Base-by-base conservation (phyloP, 148 eudicot genomes). In the Cornus suecica region DNA sequence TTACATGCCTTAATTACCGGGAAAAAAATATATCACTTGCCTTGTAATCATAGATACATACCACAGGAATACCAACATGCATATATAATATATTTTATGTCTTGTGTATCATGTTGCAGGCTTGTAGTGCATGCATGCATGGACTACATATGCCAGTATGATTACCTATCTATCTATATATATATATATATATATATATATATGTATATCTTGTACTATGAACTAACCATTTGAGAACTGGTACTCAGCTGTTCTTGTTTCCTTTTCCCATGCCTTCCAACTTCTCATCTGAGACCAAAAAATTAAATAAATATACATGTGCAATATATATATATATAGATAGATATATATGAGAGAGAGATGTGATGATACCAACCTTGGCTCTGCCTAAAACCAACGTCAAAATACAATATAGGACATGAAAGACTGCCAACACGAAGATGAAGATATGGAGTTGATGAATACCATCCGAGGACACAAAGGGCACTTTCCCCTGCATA, bases 221-320 rank as follows among this genome's bases (percentile, higher is more conserved):
- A 30, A 68, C 79, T 45, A 74, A 89, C 92, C 92, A 66, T 85
- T 80, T 68, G 87, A 76, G 76, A 76, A 87, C 58, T 89, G 88
- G 77, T 89, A 87, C 66, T 89, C 90, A 11, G 52, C 69, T 1
- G 89, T 85, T 74, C 73, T 83, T 41, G 92, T 89, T 80, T 89
- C 92, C 42, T 72, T 85, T 76, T 89, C 92, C 92, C 92, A 89
- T 32, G 72, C 51, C 82, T 83, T 87, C 92, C 92, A 89, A 25
- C 83, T 76, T 78, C 82, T 82, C 92, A 89, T 89, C 92, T 89
- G 68, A 14, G 60, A 65, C 48, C 66, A 63, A 52, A 66, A n/a
- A 20, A 6, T n/a, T 66, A 65, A 66, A 66, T 8, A 15, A 1
- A 45, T 26, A 42, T 30, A 22, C 23, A 31, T 28, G 13, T 29